Evolutionary conservation across 495 filamentous ascomycete species (phyloP).

Genomic region (Lasiosphaeria hispida): DNA sequence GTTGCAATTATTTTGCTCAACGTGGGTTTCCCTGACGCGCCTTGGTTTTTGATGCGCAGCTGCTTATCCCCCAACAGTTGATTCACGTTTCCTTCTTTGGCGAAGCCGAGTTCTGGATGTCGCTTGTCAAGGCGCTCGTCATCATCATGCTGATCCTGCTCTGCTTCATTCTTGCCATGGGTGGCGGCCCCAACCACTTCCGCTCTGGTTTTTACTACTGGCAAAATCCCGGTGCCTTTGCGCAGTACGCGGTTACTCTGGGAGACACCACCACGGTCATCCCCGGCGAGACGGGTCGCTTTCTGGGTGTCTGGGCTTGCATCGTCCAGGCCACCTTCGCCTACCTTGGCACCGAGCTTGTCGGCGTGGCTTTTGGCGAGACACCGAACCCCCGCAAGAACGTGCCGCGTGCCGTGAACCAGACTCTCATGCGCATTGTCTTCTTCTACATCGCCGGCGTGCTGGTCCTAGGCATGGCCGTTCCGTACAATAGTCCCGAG

Average conservation of each 20-base stretch:
- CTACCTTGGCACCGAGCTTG: constrained; percentile 80
- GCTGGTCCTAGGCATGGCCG: constrained; percentile 68
- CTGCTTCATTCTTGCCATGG: constrained; percentile 66
- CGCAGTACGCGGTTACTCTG: constrained; percentile 42
- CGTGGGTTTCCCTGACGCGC: constrained; percentile 14
- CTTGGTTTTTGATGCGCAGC: background rate
- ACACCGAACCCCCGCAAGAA: constrained; percentile 76
- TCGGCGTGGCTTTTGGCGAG: constrained; percentile 77
- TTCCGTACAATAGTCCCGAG: constrained; percentile 54
- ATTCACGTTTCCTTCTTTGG: constrained; percentile 68
- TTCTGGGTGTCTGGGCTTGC: constrained; percentile 75
- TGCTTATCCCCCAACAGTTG: constrained; percentile 19
- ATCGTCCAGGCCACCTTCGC: constrained; percentile 79
- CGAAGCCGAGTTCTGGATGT: constrained; percentile 82
- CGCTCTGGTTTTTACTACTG: constrained; percentile 75
- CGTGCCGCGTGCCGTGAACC: constrained; percentile 67
- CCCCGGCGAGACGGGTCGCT: constrained; percentile 52
- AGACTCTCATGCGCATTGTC: constrained; percentile 71
- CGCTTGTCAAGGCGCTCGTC: constrained; percentile 64
- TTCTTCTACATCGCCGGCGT: constrained; percentile 72
- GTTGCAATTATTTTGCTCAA: constrained; percentile 56
- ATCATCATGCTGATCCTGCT: constrained; percentile 66
- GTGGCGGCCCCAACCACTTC: constrained; percentile 70
- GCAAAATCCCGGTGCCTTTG: constrained; percentile 73
- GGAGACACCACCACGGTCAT: constrained; percentile 10